These are phyloP conservation scores for Hebeloma cylindrosporum DNA, from an alignment of 768 basidiomycete species.

Conservation along the genomic window DNA sequence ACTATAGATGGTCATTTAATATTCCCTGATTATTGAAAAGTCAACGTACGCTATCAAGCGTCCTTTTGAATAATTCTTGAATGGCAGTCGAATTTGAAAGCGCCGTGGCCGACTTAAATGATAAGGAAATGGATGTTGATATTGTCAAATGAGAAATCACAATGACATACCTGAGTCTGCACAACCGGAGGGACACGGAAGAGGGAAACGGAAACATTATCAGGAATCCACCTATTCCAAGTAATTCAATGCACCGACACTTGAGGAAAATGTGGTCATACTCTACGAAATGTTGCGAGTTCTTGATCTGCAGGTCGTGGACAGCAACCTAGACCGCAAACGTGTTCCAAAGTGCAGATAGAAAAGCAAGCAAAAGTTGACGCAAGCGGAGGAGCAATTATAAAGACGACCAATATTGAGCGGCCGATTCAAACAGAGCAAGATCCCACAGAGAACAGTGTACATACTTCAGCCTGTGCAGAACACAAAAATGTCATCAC, in stretches of 20 bases:
- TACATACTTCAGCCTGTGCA: slow-evolving; percentile 53
- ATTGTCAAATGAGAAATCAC: neutral
- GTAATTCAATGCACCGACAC: neutral
- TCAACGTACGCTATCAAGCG: slow-evolving; percentile 50
- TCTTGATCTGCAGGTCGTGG: slow-evolving; percentile 71
- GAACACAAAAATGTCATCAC: slow-evolving; percentile 36
- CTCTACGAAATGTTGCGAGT: slow-evolving; percentile 80
- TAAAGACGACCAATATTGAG: slow-evolving; percentile 15
- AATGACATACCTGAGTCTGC: slow-evolving; percentile 55
- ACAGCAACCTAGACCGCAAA: slow-evolving; percentile 55
- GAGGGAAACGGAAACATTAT: slow-evolving; percentile 83
- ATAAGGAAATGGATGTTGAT: slow-evolving; percentile 12
- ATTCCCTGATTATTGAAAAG: neutral
- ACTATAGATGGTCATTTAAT: slow-evolving; percentile 41
- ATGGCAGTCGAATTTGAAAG: slow-evolving; percentile 80
- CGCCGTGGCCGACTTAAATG: slow-evolving; percentile 61
- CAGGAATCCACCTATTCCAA: slow-evolving; percentile 78
- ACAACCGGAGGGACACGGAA: slow-evolving; percentile 85
- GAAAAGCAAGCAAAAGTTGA: slow-evolving; percentile 2
- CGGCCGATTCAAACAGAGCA: slow-evolving; percentile 17
- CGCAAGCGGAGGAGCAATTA: slow-evolving; percentile 26
- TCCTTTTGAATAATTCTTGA: slow-evolving; percentile 84
- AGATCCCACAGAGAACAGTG: slow-evolving; percentile 18
- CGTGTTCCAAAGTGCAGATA: neutral
- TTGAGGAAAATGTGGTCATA: slow-evolving; percentile 33